Evolutionary conservation across 306 rosid genomes (phyloP).

Genomic region (Vigna hirtella): DNA sequence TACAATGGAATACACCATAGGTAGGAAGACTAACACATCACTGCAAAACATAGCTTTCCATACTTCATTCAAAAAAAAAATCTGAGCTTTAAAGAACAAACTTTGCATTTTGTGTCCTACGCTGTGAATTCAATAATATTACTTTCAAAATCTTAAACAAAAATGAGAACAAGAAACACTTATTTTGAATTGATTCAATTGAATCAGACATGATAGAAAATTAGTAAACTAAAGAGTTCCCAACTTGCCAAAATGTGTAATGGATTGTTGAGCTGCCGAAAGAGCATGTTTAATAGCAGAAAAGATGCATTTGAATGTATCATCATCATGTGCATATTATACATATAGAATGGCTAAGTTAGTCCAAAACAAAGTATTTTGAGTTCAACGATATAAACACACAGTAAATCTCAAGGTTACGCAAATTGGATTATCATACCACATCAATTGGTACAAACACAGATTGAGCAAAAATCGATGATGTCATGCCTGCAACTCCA

Average conservation of each 20-base stretch:
- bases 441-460: slow-evolving; percentile 98
- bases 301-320: slow-evolving; percentile 34
- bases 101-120: slow-evolving; percentile 13
- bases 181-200: slow-evolving; percentile 5
- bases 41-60: slow-evolving; percentile 18
- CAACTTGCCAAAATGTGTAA: slow-evolving; percentile 15
- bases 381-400: slow-evolving; percentile 21
- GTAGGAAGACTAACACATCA: slow-evolving; percentile 10
- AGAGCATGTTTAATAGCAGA: slow-evolving; percentile 13
- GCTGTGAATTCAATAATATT: neutral
- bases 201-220: slow-evolving; percentile 24
- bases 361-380: neutral
- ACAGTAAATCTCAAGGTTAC: slow-evolving; percentile 6
- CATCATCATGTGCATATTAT: slow-evolving; percentile 21
- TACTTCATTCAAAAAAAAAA: slow-evolving; percentile 28
- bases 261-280: slow-evolving; percentile 19
- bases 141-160: slow-evolving; percentile 27
- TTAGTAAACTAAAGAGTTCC: slow-evolving; percentile 18
- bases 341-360: neutral
- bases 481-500: slow-evolving; percentile 95
- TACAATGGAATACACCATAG: neutral
- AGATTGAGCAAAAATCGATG: slow-evolving; percentile 83
- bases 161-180: slow-evolving; percentile 29
- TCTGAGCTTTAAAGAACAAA: slow-evolving; percentile 8
- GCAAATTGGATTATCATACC: slow-evolving; percentile 61